phyloP scores from a whole-genome alignment of 2,329 filamentous ascomycete genomes.

The Juglanconis juglandina region DNA sequence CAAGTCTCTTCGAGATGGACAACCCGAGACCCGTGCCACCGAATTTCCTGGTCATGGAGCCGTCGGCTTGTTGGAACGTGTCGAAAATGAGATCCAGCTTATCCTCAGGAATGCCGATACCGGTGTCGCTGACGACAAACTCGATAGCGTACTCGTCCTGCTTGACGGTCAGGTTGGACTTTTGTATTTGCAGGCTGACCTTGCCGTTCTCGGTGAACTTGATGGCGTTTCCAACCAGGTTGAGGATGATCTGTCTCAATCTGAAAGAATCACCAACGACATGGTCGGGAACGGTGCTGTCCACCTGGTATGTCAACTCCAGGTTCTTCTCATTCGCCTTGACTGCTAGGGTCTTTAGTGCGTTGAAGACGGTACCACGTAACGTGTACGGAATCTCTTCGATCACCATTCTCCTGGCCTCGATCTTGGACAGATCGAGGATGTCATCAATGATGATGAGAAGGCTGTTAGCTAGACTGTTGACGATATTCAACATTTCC shows the following conservation, averaged over 20 bases:
- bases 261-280: conserved; percentile 96
- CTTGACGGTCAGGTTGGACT: conserved; percentile 57
- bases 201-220: conserved; percentile 98
- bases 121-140: conserved; percentile 92
- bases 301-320: conserved; percentile 88
- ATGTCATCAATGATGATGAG: conserved; percentile 94
- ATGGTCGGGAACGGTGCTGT: conserved; percentile 89
- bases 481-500: conserved; percentile 98
- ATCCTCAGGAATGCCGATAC: conserved; percentile 92
- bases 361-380: conserved; percentile 93
- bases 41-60: conserved; percentile 93
- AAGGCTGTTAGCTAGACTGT: conserved; percentile 92
- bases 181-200: conserved; percentile 87
- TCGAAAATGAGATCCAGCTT: conserved; percentile 98
- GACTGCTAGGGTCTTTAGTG: conserved; percentile 92
- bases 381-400: conserved; percentile 96
- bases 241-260: conserved; percentile 91
- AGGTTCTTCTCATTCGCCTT: conserved; percentile 95
- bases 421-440: conserved; percentile 74
- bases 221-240: conserved; percentile 96
- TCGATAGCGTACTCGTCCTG: conserved; percentile 89
- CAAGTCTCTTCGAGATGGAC: conserved; percentile 91
- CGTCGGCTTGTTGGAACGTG: conserved; percentile 97
- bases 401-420: conserved; percentile 96
- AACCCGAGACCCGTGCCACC: conserved; percentile 90